These are phyloP conservation scores for Creolimax fragrantissima DNA, from an alignment of 78 protist genomes.

Conservation along the genomic window DNA sequence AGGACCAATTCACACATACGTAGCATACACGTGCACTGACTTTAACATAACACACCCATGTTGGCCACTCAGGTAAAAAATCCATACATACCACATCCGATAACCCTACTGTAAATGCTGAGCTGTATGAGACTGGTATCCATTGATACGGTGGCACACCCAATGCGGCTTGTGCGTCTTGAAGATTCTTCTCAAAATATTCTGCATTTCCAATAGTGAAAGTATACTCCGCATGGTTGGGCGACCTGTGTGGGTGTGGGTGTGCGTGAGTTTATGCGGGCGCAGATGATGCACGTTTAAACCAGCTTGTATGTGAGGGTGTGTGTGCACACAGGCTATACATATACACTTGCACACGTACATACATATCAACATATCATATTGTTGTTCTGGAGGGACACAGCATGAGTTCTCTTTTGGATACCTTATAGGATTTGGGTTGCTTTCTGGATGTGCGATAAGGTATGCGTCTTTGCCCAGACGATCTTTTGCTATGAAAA, in stretches of 20 bases:
- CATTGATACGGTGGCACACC: slow-evolving; percentile 7
- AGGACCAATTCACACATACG: not conserved
- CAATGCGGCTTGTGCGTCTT: slow-evolving; percentile 32
- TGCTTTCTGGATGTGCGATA: not conserved
- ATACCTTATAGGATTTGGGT: not conserved
- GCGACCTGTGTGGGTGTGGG: not conserved
- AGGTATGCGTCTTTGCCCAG: not conserved
- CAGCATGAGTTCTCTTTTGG: no score
- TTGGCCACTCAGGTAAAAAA: no score
- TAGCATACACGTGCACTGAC: not conserved
- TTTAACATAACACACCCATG: no score
- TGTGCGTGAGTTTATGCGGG: no score
- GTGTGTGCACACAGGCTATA: no score
- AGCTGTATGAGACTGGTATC: slow-evolving; percentile 24
- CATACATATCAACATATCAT: no score
- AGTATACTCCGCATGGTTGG: not conserved
- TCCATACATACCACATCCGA: not conserved
- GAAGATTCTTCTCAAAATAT: slow-evolving; percentile 36
- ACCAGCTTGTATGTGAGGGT: no score
- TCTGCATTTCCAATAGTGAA: slow-evolving; percentile 27
- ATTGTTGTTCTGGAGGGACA: no score
- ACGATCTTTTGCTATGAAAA: not conserved
- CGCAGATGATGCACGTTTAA: no score
- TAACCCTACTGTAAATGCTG: not conserved
- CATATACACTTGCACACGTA: no score